Percentiles rank a stretch among this genome's conserved stretches.
phyloP scores from a whole-genome alignment of 768 basidiomycete genomes.

The Plicaturopsis crispa region DNA sequence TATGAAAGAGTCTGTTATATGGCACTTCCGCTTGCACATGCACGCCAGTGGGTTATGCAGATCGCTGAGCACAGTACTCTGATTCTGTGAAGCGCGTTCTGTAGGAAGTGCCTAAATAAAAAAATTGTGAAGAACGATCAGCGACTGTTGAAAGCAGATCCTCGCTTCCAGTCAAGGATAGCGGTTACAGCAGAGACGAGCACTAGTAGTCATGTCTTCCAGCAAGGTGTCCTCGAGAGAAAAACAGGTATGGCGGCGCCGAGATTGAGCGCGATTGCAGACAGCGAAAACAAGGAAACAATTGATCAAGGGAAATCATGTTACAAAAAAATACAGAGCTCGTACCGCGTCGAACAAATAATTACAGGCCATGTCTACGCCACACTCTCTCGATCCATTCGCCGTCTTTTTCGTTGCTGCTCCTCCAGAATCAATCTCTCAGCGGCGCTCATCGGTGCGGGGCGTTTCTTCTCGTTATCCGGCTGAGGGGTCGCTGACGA shows the following conservation, averaged over 20 bases:
- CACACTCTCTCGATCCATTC: constrained; percentile 49
- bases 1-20: too few species aligned
- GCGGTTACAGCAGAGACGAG: too few species aligned
- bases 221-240: too few species aligned
- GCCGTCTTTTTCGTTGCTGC: constrained; percentile 78
- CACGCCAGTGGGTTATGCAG: constrained; percentile 11
- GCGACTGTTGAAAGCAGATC: constrained; percentile 1
- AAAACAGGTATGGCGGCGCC: too few species aligned
- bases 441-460: constrained; percentile 67
- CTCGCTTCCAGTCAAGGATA: too few species aligned
- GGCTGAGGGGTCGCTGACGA: constrained; percentile 25
- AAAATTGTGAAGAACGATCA: not conserved
- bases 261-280: too few species aligned
- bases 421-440: constrained; percentile 87
- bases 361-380: too few species aligned
- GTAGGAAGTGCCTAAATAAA: not conserved
- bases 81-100: constrained; percentile 7
- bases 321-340: too few species aligned
- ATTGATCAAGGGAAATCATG: too few species aligned
- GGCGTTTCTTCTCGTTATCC: constrained; percentile 51
- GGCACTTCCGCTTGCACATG: constrained; percentile 15
- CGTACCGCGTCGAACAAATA: too few species aligned
- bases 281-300: too few species aligned
- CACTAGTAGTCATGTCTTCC: too few species aligned
- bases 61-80: constrained; percentile 11